Evolutionary conservation across 306 rosid genomes (phyloP), one percentile per base, ranked within the genome.

Genomic region (Castanea sativa): DNA sequence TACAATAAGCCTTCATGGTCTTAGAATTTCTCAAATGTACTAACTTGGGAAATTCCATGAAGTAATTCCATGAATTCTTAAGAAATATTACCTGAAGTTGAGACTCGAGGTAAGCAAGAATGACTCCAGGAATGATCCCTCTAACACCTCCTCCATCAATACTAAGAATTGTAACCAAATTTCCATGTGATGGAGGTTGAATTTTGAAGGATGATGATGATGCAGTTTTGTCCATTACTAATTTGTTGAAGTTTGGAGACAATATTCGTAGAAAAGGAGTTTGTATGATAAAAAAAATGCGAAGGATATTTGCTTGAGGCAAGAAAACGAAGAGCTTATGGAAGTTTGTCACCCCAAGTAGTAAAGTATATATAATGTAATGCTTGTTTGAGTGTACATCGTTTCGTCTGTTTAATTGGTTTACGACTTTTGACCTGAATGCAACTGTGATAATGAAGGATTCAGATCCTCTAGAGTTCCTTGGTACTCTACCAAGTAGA

Each of bases 101-200:
- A 76, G 86, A 45, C 52, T 79, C 86, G 25, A 83, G 83, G 18
- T 75, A 61, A 18, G 21, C 25, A 5, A 83, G 81, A 53, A 79
- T 13, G 58, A 79, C 81, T 53, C 78, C 83, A 0, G 86, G 86
- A 35, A 83, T 75, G 70, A 79, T 83, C 55, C 86, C 86, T 76
- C 75, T 79, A 71, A 83, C 43, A 15, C 86, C 86, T 59, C 86
- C 86, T 18, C 86, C 86, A 21, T 83, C 86, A 3, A 83, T 79
- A 58, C 86, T 79, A 16, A 83, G 86, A 53, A 83, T 6, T 27
- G 86, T 79, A 13, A 83, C 55, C 1, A 45, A 18, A 12, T 74
- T 25, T 72, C 86, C 86, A 69, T 59, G 52, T 59, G 29, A 35
- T 52, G 80, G 83, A 43, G 71, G 83, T 55, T 18, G 65, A 61